Evolutionary conservation across 148 eudicot genomes (phyloP), one percentile per base, ranked within the genome.

Genomic region (Vaccinium darrowii): DNA sequence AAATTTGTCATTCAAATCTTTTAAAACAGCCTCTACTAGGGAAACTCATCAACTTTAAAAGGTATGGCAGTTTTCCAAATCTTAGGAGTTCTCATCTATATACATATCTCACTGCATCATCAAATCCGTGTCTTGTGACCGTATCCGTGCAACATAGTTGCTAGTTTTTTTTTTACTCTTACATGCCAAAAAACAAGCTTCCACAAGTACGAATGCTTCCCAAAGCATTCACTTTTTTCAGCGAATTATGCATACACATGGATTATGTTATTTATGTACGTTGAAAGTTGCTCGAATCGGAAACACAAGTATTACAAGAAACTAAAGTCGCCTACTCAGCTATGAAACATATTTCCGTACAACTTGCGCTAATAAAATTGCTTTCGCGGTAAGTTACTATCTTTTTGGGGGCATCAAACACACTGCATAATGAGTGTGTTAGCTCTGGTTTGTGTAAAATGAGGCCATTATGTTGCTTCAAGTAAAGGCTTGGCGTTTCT

Each of bases 401-500:
- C 4, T 63, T 63, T 63, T n/a, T 8, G 23, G 71, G n/a, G 25
- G 75, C 69, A 54, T 53, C 25, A 30, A 72, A 10, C 33, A n/a
- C 69, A 7, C 79, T 82, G 65, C 65, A 54, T 33, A 30, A 73
- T 23, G 13, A 9, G 25, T 10, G 36, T 30, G 84, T 33, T 54
- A 53, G 67, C 51, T 72, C 33, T 83, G 63, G 79, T 33, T 83
- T 73, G 63, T 82, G 51, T 72, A 30, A 71, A 50, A 7, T 51
- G 13, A 52, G 54, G 78, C 84, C 50, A 73, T 27, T 50, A 3
- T n/a, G 63, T 9, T 72, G 50, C 71, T 89, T 92, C 43, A 87
- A 84, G 23, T 16, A 81, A 79, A 65, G 65, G 52, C 84, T 83
- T 85, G 65, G 76, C 16, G 2, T 7, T 78, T 88, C 88, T 86